Evolutionary conservation across 2,329 filamentous ascomycete genomes (phyloP), one percentile per base, ranked within the genome.

Genomic region (Botrytis cinerea): DNA sequence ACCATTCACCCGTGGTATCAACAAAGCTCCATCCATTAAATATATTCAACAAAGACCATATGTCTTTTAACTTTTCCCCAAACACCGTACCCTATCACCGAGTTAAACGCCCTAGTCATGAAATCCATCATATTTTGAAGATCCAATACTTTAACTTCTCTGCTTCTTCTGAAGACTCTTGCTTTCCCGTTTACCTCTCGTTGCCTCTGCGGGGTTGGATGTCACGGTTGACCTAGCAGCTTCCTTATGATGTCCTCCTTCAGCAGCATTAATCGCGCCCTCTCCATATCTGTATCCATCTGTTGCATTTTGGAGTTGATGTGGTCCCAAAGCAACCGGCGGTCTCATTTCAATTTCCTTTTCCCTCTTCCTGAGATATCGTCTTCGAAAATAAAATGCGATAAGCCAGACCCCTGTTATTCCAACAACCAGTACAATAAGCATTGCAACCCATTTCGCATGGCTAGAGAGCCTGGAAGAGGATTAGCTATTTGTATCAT

Each of bases 381-480:
- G 90, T 73, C 90, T 89, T 77, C 93, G 92, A 83, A 93, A 89
- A 81, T 92, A 88, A 79, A 90, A 89, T 57, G 91, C 91, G 28
- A 88, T 86, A 57, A 91, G 83, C 86, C 91, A 92, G 78, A 93
- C 87, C 73, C 85, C 85, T 22, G 86, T 83, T 75, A 97, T 92
- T 71, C 85, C 91, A 74, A 95, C 84, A 61, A 91, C 86, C 43
- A 97, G 86, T 75, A 95, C 84, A 76, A 94, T 90, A 71, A 96
- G 86, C 87, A 96, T 93, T 75, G 95, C 86, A 63, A 97, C 88
- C 93, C 93, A 97, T 84, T 90, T 87, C 85, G 89, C 93, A 82
- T 95, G 93, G 43, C 84, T 86, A 12, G 87, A 86, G 68, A 93
- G 83, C 92, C 92, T 93, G 51, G 5, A 48, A 43, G 25, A 6